Base-by-base conservation (phyloP, 495 filamentous ascomycete species). In the Astrothelium subdiscretum region DNA sequence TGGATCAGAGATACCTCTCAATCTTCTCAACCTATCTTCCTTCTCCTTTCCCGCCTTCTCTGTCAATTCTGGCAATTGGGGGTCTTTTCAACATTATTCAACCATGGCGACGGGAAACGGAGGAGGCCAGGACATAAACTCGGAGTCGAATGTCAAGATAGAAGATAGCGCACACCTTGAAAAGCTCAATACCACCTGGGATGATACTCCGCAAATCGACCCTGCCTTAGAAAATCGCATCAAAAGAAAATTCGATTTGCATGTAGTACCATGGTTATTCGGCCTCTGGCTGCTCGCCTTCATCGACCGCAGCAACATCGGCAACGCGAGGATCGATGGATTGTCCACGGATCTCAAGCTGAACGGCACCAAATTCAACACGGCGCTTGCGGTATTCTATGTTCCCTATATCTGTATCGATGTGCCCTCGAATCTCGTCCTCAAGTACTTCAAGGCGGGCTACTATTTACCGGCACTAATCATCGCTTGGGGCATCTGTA, bases 271-370 rank as follows among this genome's bases (percentile, higher is more conserved):
- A 15, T 81, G 74, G 78, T 72, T 81, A 8, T 81, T 80, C 63
- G 71, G 72, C 5, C 72, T 81, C 62, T 81, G 76, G 77, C 73
- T 80, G 32, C 69, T 79, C n/a, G 74, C 77, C 32, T 81, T 79
- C 69, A 80, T 83, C 43, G 80, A 83, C 63, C 71, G 79, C 31
- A 72, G 66, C 67, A 81, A 82, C 61, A 81, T 81, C 57, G 79
- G 66, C 13, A 69, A 69, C 58, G 67, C 67, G 3, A 69, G 71
- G n/a, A 76, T 80, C 59, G 74, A 75, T 54, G 77, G 79, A 2
- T 66, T 81, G 26, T 60, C 67, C 52, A 64, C 71, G 24, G 73
- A 77, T 40, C 76, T 81, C 26, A 43, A 74, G 8, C 74, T 81
- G 15, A 67, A 66, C 13, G 72, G 75, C 29, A 75, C 72, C 18